These are phyloP conservation scores for Nematocida minor DNA, from an alignment of 371 early-diverging fungal species.

Conservation along the genomic window DNA sequence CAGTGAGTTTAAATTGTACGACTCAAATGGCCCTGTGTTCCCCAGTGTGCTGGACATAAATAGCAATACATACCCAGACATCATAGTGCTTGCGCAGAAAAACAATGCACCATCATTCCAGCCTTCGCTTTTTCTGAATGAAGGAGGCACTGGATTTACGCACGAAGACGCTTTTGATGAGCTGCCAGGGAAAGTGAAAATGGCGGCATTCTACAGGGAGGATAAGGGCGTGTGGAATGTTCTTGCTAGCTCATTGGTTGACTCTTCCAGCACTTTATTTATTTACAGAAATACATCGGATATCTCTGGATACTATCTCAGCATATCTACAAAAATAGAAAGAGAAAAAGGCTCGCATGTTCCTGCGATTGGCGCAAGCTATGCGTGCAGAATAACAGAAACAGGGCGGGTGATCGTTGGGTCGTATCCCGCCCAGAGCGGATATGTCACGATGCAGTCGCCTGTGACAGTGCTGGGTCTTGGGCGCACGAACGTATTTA, in stretches of 20 bases:
- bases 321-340: conserved; percentile 41
- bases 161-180: neutral
- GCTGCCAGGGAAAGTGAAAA: neutral
- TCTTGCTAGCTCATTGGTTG: conserved; percentile 5
- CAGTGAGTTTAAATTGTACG: conserved; percentile 7
- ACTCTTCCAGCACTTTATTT: conserved; percentile 1
- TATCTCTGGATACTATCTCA: conserved; percentile 52
- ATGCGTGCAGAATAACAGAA: conserved; percentile 54
- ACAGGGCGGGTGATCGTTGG: conserved; percentile 38
- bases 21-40: conserved; percentile 11
- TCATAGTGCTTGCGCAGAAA: neutral
- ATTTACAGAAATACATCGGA: conserved; percentile 38
- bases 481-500: conserved; percentile 55
- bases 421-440: conserved; percentile 43
- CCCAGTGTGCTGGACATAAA: conserved; percentile 39
- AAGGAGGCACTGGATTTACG: conserved; percentile 13
- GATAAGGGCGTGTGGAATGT: conserved; percentile 22
- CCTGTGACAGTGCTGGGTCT: conserved; percentile 54
- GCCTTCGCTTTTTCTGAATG: conserved; percentile 12
- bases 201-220: neutral
- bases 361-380: conserved; percentile 49
- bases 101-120: neutral
- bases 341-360: neutral
- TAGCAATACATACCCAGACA: conserved; percentile 40
- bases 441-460: conserved; percentile 49